A percentile compares a stretch with the other conserved stretches of the same genome.
Conservation (phyloP, 75 land plant species). For the Cunninghamia lanceolata region DNA sequence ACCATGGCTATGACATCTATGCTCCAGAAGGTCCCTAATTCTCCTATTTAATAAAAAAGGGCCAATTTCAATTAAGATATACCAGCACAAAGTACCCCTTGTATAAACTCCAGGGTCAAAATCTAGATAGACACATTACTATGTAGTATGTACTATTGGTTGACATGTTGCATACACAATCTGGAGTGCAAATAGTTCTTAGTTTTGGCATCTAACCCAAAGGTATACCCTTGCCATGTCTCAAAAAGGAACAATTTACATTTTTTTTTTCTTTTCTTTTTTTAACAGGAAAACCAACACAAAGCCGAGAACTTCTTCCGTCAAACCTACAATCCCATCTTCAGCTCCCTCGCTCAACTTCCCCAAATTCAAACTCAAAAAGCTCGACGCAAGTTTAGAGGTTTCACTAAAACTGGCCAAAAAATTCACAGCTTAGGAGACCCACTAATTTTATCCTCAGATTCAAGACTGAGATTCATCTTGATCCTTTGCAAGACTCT, state of each 20-base stretch:
- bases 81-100: no score
- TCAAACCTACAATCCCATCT: constrained; percentile 22
- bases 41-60: no score
- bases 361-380: constrained; percentile 3
- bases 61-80: no score
- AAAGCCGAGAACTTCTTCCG: constrained; percentile 34
- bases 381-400: constrained; percentile 11
- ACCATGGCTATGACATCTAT: no score
- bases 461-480: background rate
- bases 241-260: background rate
- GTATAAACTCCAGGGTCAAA: no score
- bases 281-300: no score
- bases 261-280: no score
- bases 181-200: background rate
- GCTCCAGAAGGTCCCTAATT: no score
- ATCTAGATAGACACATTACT: no score
- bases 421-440: background rate
- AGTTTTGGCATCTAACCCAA: background rate
- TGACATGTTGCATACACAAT: no score
- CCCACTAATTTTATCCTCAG: background rate
- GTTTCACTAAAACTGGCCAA: background rate
- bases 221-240: background rate
- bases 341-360: background rate
- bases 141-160: no score
- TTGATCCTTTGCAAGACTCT: no score